These are phyloP conservation scores for Coemansia furcata DNA, from an alignment of 192 early-diverging fungal species.

Conservation along the genomic window DNA sequence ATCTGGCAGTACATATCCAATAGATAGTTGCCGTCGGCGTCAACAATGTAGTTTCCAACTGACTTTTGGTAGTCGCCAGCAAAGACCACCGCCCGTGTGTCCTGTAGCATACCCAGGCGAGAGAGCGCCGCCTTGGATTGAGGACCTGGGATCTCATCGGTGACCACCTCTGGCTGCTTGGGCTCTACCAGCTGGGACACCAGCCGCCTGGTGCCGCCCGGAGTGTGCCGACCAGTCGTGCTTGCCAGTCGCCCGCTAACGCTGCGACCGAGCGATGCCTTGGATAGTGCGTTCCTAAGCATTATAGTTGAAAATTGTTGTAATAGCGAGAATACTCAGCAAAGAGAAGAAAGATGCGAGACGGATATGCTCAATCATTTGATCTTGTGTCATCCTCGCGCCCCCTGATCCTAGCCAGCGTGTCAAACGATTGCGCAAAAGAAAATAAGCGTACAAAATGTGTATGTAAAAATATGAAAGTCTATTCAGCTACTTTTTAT, in stretches of 20 bases:
- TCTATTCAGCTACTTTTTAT: background rate
- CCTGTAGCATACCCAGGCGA: slow-evolving; percentile 57
- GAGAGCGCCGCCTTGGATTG: slow-evolving; percentile 54
- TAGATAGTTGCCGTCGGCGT: slow-evolving; percentile 68
- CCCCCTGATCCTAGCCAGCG: background rate
- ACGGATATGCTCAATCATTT: background rate
- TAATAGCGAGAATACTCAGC: background rate
- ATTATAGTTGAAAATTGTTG: background rate
- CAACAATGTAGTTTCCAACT: slow-evolving; percentile 71
- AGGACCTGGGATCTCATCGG: slow-evolving; percentile 60
- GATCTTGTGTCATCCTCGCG: background rate
- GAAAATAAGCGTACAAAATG: background rate
- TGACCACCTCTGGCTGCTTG: slow-evolving; percentile 52
- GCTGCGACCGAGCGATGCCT: background rate
- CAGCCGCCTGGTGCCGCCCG: slow-evolving; percentile 2
- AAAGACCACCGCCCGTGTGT: slow-evolving; percentile 65
- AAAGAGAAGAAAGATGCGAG: background rate
- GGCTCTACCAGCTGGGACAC: slow-evolving; percentile 56
- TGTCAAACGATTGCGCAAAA: too few species aligned
- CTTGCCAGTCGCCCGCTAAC: background rate
- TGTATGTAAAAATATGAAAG: background rate
- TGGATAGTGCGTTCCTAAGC: slow-evolving; percentile 12
- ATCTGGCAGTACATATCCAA: slow-evolving; percentile 74
- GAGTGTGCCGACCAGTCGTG: background rate
- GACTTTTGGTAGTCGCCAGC: slow-evolving; percentile 64